A percentile compares a stretch with the other conserved stretches of the same genome.
These are phyloP conservation scores for Vigna hirtella DNA, from an alignment of 306 rosid genomes.

Conservation along the genomic window DNA sequence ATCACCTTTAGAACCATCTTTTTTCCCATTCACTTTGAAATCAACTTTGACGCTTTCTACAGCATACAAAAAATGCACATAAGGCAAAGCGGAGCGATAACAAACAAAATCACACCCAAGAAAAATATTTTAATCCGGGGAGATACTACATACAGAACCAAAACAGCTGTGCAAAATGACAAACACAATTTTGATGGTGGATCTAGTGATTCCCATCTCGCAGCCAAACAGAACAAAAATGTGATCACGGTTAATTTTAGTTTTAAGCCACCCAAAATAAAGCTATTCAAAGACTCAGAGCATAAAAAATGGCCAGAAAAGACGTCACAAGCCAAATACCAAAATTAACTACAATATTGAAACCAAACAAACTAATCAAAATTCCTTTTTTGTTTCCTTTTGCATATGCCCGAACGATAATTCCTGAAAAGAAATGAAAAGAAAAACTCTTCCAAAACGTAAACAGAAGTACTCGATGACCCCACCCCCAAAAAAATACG, in stretches of 20 bases:
- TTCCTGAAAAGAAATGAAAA: conserved; percentile 22
- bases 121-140: conserved; percentile 21
- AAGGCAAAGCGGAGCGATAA: conserved; percentile 21
- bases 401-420: conserved; percentile 28
- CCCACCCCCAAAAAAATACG: conserved; percentile 35
- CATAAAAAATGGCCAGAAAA: conserved; percentile 3
- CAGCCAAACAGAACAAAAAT: conserved; percentile 6
- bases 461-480: conserved; percentile 11
- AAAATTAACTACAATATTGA: background rate
- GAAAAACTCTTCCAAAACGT: conserved; percentile 3
- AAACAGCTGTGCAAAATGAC: conserved; percentile 39
- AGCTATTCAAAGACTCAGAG: conserved; percentile 18
- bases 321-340: background rate
- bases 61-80: conserved; percentile 27
- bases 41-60: conserved; percentile 55
- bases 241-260: background rate
- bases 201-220: conserved; percentile 43
- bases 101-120: conserved; percentile 16
- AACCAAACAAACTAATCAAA: background rate
- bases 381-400: background rate
- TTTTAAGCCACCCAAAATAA: conserved; percentile 10
- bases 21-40: conserved; percentile 49
- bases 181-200: conserved; percentile 40
- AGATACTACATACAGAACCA: conserved; percentile 36
- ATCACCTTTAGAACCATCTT: conserved; percentile 57